Evolutionary conservation across 306 rosid genomes (phyloP).

Genomic region (Crotalaria pallida): DNA sequence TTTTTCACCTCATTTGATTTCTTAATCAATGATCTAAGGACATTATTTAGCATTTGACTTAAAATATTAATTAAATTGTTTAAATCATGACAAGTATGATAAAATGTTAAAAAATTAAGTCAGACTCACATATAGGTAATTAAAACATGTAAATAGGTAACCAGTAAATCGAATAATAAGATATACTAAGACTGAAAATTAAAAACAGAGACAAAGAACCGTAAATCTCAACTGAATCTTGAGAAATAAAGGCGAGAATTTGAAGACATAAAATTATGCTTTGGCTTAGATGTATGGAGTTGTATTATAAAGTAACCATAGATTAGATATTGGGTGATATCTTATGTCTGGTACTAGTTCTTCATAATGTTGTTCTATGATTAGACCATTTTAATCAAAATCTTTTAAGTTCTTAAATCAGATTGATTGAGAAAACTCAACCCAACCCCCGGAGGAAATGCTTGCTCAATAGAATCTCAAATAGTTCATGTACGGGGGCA

Average conservation of each 20-base stretch:
- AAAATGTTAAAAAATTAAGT: no score
- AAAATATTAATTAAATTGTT: no score
- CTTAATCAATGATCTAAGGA: no score
- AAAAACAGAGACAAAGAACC: neutral
- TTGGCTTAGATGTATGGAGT: neutral
- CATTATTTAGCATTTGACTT: no score
- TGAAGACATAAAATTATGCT: conserved; percentile 10
- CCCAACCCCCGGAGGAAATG: conserved; percentile 16
- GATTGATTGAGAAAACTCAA: conserved; percentile 44
- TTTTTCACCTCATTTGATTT: no score
- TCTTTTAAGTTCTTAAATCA: conserved; percentile 22
- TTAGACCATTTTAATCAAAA: conserved; percentile 42
- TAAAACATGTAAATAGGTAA: neutral
- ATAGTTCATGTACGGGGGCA: conserved; percentile 39
- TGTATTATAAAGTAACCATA: conserved; percentile 8
- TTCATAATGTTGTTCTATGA: neutral
- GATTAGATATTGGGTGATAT: conserved; percentile 27
- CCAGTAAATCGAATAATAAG: neutral
- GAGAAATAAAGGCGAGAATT: neutral
- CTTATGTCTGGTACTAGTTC: conserved; percentile 14
- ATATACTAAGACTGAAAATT: neutral
- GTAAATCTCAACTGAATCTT: neutral
- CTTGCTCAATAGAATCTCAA: conserved; percentile 42
- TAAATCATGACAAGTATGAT: no score
- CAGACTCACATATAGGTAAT: neutral